These are phyloP conservation scores for Hysterium pulicare DNA, from an alignment of 2,329 filamentous ascomycete species.

Conservation along the genomic window DNA sequence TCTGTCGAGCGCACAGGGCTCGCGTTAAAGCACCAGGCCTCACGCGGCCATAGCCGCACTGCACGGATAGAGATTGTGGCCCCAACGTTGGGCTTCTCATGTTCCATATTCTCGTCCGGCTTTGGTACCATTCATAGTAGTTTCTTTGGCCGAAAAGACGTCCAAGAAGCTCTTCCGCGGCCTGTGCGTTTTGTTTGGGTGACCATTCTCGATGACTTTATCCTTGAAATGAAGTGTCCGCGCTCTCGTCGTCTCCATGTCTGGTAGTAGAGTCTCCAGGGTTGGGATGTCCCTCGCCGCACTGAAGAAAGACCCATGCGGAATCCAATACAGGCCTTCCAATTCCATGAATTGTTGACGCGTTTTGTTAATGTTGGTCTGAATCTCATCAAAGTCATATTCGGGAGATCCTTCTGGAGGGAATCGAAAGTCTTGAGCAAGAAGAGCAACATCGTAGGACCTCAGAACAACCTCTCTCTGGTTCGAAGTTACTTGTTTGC, in stretches of 20 bases:
- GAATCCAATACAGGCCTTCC: slow-evolving; percentile 39
- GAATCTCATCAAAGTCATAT: slow-evolving; percentile 35
- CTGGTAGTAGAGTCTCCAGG: slow-evolving; percentile 24
- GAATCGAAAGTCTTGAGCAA: slow-evolving; percentile 38
- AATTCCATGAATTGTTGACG: slow-evolving; percentile 35
- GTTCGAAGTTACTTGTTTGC: slow-evolving; percentile 28
- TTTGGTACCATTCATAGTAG: not conserved
- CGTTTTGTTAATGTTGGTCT: slow-evolving; percentile 33
- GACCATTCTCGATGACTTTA: slow-evolving; percentile 9
- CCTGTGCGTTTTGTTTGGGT: slow-evolving; percentile 25
- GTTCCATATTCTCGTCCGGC: not conserved
- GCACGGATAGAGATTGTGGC: not conserved
- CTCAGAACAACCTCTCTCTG: slow-evolving; percentile 36
- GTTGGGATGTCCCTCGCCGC: slow-evolving; percentile 29
- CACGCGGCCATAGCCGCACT: not conserved
- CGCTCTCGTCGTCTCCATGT: slow-evolving; percentile 26
- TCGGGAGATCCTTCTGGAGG: slow-evolving; percentile 37
- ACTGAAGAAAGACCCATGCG: slow-evolving; percentile 22
- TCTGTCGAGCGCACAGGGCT: not conserved
- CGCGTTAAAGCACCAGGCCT: not conserved
- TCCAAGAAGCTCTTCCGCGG: slow-evolving; percentile 38
- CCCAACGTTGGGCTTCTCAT: not conserved
- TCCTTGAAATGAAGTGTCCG: slow-evolving; percentile 24
- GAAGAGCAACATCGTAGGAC: slow-evolving; percentile 36
- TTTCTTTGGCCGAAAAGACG: slow-evolving; percentile 14